These are phyloP conservation scores for Umbelopsis sp. DNA, from an alignment of 192 early-diverging fungal genomes.

Conservation along the genomic window DNA sequence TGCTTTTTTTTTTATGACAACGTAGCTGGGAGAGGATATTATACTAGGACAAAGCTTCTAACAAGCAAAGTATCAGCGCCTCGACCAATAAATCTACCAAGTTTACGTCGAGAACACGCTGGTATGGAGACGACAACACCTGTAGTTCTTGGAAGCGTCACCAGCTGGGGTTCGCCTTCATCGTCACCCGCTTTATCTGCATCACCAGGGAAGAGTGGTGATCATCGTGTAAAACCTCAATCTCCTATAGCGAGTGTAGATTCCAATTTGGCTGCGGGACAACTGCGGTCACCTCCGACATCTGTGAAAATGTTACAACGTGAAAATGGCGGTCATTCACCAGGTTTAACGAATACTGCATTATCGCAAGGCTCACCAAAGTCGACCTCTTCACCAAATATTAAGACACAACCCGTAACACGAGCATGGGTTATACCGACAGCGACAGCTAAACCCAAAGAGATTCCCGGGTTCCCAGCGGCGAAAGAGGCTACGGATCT, in stretches of 20 bases:
- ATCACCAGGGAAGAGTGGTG: slow-evolving; percentile 14
- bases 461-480: slow-evolving; percentile 12
- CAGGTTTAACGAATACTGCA: neutral
- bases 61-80: slow-evolving; percentile 42
- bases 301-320: neutral
- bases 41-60: slow-evolving; percentile 23
- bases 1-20: neutral
- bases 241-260: slow-evolving; percentile 5
- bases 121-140: slow-evolving; percentile 27
- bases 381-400: neutral
- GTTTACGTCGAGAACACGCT: slow-evolving; percentile 40
- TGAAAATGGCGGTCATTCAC: slow-evolving; percentile 12
- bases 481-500: slow-evolving; percentile 12
- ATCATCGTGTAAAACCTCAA: slow-evolving; percentile 14
- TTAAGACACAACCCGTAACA: slow-evolving; percentile 1
- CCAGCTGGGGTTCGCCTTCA: slow-evolving; percentile 36
- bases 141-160: slow-evolving; percentile 19
- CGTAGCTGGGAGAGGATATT: slow-evolving; percentile 12
- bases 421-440: slow-evolving; percentile 29
- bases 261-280: slow-evolving; percentile 9
- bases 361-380: slow-evolving; percentile 18
- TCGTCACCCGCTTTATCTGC: slow-evolving; percentile 11
- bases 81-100: slow-evolving; percentile 43
- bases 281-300: slow-evolving; percentile 11
- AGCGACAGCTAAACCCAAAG: neutral